A percentile compares a stretch with the other conserved stretches of the same genome.
phyloP scores from a whole-genome alignment of 2,329 filamentous ascomycete genomes.

The Aspergillus bombycis region DNA sequence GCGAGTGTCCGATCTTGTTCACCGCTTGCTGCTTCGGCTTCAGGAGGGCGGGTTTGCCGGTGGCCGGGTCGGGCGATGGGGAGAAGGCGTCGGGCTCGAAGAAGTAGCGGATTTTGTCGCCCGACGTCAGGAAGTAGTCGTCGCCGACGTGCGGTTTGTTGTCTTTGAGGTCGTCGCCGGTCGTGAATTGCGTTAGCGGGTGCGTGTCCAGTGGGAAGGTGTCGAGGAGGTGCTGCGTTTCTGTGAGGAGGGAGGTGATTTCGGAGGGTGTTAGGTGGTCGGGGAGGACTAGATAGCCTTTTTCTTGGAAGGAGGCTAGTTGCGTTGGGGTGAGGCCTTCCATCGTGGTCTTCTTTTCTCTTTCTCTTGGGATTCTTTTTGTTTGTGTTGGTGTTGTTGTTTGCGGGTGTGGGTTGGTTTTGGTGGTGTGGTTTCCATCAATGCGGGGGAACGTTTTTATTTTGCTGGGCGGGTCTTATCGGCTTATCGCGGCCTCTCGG shows the following conservation, averaged over 20 bases:
- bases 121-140: slow-evolving; percentile 87
- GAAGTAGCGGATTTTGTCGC: slow-evolving; percentile 94
- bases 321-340: slow-evolving; percentile 68
- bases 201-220: slow-evolving; percentile 79
- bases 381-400: not conserved
- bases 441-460: not conserved
- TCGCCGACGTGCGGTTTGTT: slow-evolving; percentile 76
- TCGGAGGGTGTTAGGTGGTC: slow-evolving; percentile 70
- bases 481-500: not conserved
- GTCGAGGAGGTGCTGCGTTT: slow-evolving; percentile 74
- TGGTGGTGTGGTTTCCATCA: not conserved
- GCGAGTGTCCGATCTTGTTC: slow-evolving; percentile 83
- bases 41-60: slow-evolving; percentile 60
- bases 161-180: slow-evolving; percentile 67
- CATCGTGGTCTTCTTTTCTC: slow-evolving; percentile 12
- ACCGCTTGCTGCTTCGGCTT: slow-evolving; percentile 84
- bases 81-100: slow-evolving; percentile 91
- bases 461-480: not conserved
- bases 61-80: slow-evolving; percentile 40
- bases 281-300: slow-evolving; percentile 90
- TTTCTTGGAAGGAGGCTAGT: slow-evolving; percentile 70
- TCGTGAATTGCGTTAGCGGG: slow-evolving; percentile 92
- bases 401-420: not conserved
- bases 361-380: not conserved
- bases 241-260: slow-evolving; percentile 68